Evolutionary conservation across 208 protist species (phyloP), one percentile per base, ranked within the genome.

Genomic region (Tritrichomonas foetus): DNA sequence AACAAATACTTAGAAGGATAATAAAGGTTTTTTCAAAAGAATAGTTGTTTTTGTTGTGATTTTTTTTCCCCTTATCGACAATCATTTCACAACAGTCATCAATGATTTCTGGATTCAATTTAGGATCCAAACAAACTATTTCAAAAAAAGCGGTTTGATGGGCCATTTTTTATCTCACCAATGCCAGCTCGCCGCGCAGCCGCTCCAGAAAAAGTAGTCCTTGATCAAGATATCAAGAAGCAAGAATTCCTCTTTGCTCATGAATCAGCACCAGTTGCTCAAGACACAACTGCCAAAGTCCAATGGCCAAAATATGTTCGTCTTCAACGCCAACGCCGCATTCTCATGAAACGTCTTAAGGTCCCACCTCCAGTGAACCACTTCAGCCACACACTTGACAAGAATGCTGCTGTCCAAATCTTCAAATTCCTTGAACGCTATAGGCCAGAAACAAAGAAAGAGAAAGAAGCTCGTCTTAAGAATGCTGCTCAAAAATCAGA

Each of bases 321-420:
- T 93, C 96, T 99, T 94, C 99, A 99, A 97, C 97, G 99, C 93
- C 98, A 99, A 97, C 97, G 98, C 95, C 95, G 97, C 75, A 97
- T 99, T 94, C 97, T 99, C 53, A 96, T 98, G 95, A 96, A 98
- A 95, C 97, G 99, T 95, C 96, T 99, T 50, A 99, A 99, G 97
- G 97, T 99, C 53, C 98, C 98, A 55, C 97, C 97, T 33, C 93
- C 96, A 47, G 94, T 99, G 94, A 98, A 98, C 95, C 97, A 98
- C 95, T 99, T 99, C 97, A 96, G 93, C 95, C 94, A 96, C 66
- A 96, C 96, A 47, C 92, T 98, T 9, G 97, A 98, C 94, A 98
- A 93, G 49, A 41, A 0, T 66, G 25, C 47, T 78, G 95, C 95
- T 84, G 94, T 49, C 13, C 84, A 96, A 30, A 66, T 98, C 8